These are phyloP conservation scores for Asclepias syriaca DNA, from an alignment of 257 asterid species.

Conservation along the genomic window DNA sequence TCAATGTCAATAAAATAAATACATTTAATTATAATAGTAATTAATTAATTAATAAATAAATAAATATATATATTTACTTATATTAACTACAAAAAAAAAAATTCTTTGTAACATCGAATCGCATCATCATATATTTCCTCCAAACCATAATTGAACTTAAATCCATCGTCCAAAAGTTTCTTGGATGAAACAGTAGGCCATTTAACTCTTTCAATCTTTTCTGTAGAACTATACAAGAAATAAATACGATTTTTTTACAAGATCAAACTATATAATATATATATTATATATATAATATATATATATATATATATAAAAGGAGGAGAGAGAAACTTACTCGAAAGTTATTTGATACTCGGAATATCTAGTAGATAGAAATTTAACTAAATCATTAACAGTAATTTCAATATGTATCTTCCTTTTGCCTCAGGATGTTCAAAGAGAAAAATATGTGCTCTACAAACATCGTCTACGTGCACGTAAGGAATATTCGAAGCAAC, in stretches of 20 bases:
- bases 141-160: slow-evolving; percentile 33
- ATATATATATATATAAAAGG: too few relatives aligned
- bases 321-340: slow-evolving; percentile 30
- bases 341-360: slow-evolving; percentile 38
- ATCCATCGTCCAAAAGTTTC: slow-evolving; percentile 47
- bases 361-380: slow-evolving; percentile 33
- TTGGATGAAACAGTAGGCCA: slow-evolving; percentile 14
- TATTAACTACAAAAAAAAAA: slow-evolving; percentile 23
- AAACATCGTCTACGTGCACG: slow-evolving; percentile 51
- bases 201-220: neutral
- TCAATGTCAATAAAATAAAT: too few relatives aligned
- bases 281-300: too few relatives aligned
- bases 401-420: slow-evolving; percentile 14
- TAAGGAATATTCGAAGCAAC: too few relatives aligned
- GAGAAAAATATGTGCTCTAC: slow-evolving; percentile 51
- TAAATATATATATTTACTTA: too few relatives aligned
- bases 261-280: too few relatives aligned
- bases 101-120: slow-evolving; percentile 38
- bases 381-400: slow-evolving; percentile 23
- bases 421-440: slow-evolving; percentile 44
- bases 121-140: slow-evolving; percentile 54
- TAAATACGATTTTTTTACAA: too few relatives aligned
- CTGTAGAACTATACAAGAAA: slow-evolving; percentile 19
- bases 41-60: too few relatives aligned
- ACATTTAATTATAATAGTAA: too few relatives aligned